These are phyloP conservation scores for Phlebiopsis gigantea DNA, from an alignment of 768 basidiomycete genomes.

Conservation along the genomic window DNA sequence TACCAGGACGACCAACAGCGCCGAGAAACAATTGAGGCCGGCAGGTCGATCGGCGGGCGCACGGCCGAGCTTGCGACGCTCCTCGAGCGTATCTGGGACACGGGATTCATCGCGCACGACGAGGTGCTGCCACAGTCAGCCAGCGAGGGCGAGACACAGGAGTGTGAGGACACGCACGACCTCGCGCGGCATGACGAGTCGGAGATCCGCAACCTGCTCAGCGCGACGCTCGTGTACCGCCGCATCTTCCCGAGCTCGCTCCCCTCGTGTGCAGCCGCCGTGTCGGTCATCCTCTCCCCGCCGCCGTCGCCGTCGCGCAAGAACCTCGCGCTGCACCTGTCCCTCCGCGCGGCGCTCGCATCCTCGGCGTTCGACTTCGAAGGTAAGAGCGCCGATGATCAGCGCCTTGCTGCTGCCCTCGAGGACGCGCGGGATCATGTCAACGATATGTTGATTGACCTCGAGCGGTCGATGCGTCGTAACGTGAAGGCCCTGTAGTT, in stretches of 20 bases:
- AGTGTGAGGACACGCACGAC: constrained; percentile 25
- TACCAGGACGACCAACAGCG: constrained; percentile 35
- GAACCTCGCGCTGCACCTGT: constrained; percentile 36
- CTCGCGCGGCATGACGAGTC: constrained; percentile 30
- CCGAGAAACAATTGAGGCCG: constrained; percentile 48
- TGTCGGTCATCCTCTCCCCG: constrained; percentile 45
- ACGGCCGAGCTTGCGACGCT: constrained; percentile 46
- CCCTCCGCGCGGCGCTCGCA: constrained; percentile 52
- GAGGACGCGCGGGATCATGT: constrained; percentile 77
- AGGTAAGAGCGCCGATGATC: constrained; percentile 30
- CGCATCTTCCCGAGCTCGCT: constrained; percentile 47
- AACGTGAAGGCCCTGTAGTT: constrained; percentile 7
- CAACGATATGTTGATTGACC: constrained; percentile 60
- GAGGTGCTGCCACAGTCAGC: constrained; percentile 20
- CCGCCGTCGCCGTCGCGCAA: constrained; percentile 47
- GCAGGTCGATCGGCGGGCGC: constrained; percentile 57
- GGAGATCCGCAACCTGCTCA: constrained; percentile 49
- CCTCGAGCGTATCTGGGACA: constrained; percentile 55
- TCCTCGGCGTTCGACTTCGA: constrained; percentile 39
- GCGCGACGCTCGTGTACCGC: constrained; percentile 55
- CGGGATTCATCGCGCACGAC: constrained; percentile 28
- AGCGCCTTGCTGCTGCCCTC: constrained; percentile 40
- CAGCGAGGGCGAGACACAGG: constrained; percentile 18
- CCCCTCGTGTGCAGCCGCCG: constrained; percentile 26
- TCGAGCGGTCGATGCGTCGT: constrained; percentile 22